These are phyloP conservation scores for Puccinia polysora DNA, from an alignment of 1,284 basidiomycete species.

Conservation along the genomic window DNA sequence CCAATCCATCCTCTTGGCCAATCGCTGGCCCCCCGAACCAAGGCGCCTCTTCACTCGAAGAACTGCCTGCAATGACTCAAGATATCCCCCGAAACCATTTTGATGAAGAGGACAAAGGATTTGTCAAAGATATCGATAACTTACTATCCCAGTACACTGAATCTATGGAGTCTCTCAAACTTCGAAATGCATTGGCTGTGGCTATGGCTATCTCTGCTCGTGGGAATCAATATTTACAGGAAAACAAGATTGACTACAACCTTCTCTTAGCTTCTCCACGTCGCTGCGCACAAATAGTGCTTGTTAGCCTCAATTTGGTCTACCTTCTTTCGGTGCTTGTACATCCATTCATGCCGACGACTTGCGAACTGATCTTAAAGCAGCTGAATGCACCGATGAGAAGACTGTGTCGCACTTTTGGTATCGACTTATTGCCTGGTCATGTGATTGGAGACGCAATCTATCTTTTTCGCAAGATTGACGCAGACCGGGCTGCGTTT, in stretches of 20 bases:
- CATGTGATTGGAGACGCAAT: constrained; percentile 80
- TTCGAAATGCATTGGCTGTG: constrained; percentile 76
- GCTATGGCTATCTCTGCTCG: constrained; percentile 85
- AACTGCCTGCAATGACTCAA: too few species aligned
- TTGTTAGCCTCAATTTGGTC: constrained; percentile 78
- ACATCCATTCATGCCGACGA: constrained; percentile 95
- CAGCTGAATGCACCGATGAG: constrained; percentile 89
- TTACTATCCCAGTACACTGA: constrained; percentile 76
- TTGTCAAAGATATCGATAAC: constrained; percentile 73
- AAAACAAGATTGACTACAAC: constrained; percentile 84
- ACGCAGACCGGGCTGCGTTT: constrained; percentile 77
- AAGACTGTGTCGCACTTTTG: constrained; percentile 63
- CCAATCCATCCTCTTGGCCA: constrained; percentile 39
- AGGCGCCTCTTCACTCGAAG: not conserved
- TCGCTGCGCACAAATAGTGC: constrained; percentile 83
- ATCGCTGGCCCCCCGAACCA: constrained; percentile 4
- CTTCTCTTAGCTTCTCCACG: constrained; percentile 74
- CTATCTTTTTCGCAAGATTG: constrained; percentile 90
- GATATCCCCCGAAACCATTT: constrained; percentile 46
- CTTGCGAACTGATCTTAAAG: constrained; percentile 70
- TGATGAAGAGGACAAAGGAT: constrained; percentile 66
- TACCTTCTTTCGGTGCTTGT: constrained; percentile 79
- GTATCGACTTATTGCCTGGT: constrained; percentile 77
- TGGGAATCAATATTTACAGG: constrained; percentile 92
- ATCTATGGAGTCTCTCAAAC: constrained; percentile 84